Evolutionary conservation across 768 basidiomycete genomes (phyloP), one percentile per base, ranked within the genome.

Genomic region (Boletus eberwhitei): DNA sequence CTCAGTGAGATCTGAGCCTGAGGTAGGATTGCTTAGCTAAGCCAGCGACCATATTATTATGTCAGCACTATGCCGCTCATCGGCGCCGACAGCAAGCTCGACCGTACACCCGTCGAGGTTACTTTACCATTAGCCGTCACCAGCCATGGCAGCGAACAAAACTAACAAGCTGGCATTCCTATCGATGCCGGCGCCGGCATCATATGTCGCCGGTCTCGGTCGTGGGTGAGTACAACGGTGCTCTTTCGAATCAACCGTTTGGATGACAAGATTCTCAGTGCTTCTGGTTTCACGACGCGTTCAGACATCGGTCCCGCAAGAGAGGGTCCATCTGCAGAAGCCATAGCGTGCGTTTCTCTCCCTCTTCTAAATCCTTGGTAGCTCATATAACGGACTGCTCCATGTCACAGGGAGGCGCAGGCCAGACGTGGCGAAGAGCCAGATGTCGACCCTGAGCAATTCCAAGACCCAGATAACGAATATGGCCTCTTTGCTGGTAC

Each of bases 301-400:
- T 96, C 93, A 39, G 97, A 98, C 85, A 98, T 99, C 55, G 97
- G 97, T 67, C 97, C 97, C 35, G 97, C 97, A 8, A 79, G 97
- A 70, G 95, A 97, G 66, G 93, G 93, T 0, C 93, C 95, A 0
- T 91, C 90, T 17, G 94, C 93, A 32, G 93, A 95, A 73, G 85
- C 86, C 0, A 78, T 96, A 47, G 95, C 92, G 87, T 92, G 62
- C 46, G 88, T 81, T 16, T 16, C 5, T 16, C 21, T 17, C 14
- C 1, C n/a, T 32, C 19, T 39, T 43, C 40, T 38, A 0, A 17
- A 5, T 6, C 5, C 8, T 6, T 1, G 17, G 12, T 22, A n/a
- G 29, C 14, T 7, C 13, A 14, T 37, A 49, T 9, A 44, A 48
- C 24, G 17, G 12, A 24, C 24, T 5, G 13, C n/a, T 8, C n/a